Percentiles rank a stretch among this genome's conserved stretches.
phyloP scores from a whole-genome alignment of 129 eudicot genomes.

The Flaveria trinervia region DNA sequence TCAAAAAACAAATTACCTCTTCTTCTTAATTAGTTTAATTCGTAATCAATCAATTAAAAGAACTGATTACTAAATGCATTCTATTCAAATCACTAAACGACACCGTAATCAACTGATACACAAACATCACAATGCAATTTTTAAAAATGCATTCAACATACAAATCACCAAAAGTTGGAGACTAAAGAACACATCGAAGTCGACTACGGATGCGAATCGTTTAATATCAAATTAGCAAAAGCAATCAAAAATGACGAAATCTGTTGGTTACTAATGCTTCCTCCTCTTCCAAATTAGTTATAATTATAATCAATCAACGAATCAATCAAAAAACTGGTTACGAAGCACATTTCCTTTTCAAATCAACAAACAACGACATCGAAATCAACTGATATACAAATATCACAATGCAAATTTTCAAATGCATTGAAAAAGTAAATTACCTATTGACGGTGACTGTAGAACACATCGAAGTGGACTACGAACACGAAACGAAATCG shows the following conservation, averaged over 20 bases:
- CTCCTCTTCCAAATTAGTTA: background rate
- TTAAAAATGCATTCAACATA: background rate
- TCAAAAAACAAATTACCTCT: slow-evolving; percentile 28
- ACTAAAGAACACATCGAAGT: slow-evolving; percentile 33
- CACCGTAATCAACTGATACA: background rate
- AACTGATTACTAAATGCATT: too few relatives aligned
- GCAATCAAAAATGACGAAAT: background rate
- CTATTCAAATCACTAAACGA: background rate
- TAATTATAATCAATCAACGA: background rate
- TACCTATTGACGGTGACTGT: slow-evolving; percentile 52
- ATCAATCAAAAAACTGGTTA: background rate
- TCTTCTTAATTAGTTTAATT: background rate
- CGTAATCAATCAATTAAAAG: background rate
- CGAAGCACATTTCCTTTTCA: background rate
- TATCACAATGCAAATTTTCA: background rate
- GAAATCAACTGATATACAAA: background rate
- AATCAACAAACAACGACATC: background rate
- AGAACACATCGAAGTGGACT: slow-evolving; percentile 45
- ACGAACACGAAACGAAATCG: slow-evolving; percentile 39
- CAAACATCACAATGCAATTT: background rate
- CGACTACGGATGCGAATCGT: slow-evolving; percentile 4
- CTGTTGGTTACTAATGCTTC: background rate
- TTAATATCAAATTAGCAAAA: slow-evolving; percentile 20
- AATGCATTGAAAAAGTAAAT: background rate
- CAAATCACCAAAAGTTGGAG: slow-evolving; percentile 45